phyloP scores from a whole-genome alignment of 495 filamentous ascomycete genomes.

The Penicillium desertorum region DNA sequence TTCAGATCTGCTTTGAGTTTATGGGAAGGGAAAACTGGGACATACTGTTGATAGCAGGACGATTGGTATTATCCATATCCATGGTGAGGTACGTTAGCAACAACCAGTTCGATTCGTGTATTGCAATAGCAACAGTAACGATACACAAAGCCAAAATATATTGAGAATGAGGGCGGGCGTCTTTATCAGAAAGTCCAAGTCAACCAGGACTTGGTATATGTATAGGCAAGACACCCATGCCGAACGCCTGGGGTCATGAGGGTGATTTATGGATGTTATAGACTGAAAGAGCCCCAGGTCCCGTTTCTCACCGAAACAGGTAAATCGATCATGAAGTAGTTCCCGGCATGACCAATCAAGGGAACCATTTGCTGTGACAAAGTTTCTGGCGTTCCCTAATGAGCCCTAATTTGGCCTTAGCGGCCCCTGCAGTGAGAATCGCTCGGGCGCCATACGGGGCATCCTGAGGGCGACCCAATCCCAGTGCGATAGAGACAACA shows the following conservation, averaged over 20 bases:
- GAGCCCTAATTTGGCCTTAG: constrained; percentile 1
- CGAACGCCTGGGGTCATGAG: neutral
- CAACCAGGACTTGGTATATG: neutral
- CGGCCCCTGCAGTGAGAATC: constrained; percentile 16
- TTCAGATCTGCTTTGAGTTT: neutral
- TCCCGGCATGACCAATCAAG: constrained; percentile 7
- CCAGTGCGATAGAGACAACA: neutral
- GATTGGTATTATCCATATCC: neutral
- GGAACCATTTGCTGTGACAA: constrained; percentile 9
- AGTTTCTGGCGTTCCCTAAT: neutral
- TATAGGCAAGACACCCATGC: too few relatives aligned
- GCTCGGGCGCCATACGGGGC: constrained; percentile 9
- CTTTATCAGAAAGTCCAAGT: neutral
- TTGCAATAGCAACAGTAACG: neutral
- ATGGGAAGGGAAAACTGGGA: neutral
- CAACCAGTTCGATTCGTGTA: neutral
- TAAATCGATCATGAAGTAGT: neutral
- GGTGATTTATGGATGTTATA: too few relatives aligned
- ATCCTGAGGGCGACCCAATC: constrained; percentile 13
- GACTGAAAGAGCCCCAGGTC: neutral
- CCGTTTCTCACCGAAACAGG: neutral
- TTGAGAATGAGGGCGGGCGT: neutral
- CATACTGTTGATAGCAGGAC: constrained; percentile 18
- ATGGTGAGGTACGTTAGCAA: constrained; percentile 2
- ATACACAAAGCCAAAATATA: neutral